Conservation (phyloP, 2,329 filamentous ascomycete genomes). For the Penicillium sp. region DNA sequence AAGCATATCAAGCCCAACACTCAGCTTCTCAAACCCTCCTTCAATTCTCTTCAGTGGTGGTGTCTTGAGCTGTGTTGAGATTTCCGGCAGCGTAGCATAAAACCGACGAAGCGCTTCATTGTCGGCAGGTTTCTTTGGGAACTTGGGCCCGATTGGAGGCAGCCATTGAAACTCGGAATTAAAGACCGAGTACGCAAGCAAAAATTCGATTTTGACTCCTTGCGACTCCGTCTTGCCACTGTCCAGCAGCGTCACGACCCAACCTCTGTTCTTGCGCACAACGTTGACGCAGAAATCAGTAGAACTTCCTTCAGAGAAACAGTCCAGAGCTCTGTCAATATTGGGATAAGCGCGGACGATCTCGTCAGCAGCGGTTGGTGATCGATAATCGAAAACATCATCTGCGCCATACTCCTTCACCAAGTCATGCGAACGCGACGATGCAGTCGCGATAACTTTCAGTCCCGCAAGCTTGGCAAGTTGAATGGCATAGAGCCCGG, state of each 20-base stretch:
- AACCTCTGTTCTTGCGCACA: constrained; percentile 7
- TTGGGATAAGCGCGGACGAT: constrained; percentile 13
- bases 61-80: constrained; percentile 6
- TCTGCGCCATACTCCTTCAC: constrained; percentile 16
- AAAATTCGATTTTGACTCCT: constrained; percentile 11
- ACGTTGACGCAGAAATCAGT: constrained; percentile 13
- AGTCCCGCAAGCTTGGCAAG: constrained; percentile 32
- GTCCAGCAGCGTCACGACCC: constrained; percentile 14
- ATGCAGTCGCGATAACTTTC: constrained; percentile 11
- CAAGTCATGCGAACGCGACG: constrained; percentile 7
- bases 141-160: constrained; percentile 12
- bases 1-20: constrained; percentile 8
- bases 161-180: constrained; percentile 15
- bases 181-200: constrained; percentile 13
- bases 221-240: constrained; percentile 4
- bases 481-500: constrained; percentile 28
- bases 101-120: constrained; percentile 11
- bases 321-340: constrained; percentile 14
- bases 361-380: constrained; percentile 8
- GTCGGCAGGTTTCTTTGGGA: constrained; percentile 8
- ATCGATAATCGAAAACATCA: constrained; percentile 15
- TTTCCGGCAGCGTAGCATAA: constrained; percentile 7
- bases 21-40: constrained; percentile 4
- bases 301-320: constrained; percentile 14
- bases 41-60: constrained; percentile 10